phyloP scores from a whole-genome alignment of 1,139 yeast genomes.

The Diutina mesorugosa region DNA sequence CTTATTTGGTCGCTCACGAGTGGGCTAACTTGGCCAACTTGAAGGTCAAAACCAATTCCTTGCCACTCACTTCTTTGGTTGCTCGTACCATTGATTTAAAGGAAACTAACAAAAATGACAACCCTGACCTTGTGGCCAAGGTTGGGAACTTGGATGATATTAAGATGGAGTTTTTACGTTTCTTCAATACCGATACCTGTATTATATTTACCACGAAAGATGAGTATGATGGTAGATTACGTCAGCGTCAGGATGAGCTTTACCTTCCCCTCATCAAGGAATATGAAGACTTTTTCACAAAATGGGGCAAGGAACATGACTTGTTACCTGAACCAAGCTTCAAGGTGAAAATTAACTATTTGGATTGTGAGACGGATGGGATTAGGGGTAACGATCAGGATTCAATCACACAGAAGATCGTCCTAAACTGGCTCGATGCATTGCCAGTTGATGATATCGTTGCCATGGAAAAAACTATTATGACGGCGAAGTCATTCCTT shows the following conservation, averaged over 20 bases:
- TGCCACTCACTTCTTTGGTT: conserved; percentile 80
- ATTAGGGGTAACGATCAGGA: conserved; percentile 69
- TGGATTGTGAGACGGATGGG: conserved; percentile 77
- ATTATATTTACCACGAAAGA: conserved; percentile 69
- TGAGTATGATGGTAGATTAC: conserved; percentile 75
- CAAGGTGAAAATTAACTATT: conserved; percentile 29
- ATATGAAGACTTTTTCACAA: conserved; percentile 50
- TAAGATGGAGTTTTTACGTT: conserved; percentile 49
- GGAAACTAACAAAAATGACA: conserved; percentile 17
- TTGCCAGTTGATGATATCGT: conserved; percentile 69
- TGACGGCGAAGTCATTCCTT: conserved; percentile 75
- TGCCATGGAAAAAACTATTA: conserved; percentile 78
- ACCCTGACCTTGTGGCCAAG: conserved; percentile 37
- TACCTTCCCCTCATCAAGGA: conserved; percentile 64
- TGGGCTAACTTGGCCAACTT: conserved; percentile 70
- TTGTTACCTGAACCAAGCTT: conserved; percentile 17
- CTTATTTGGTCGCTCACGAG: conserved; percentile 71
- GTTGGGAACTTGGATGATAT: conserved; percentile 48
- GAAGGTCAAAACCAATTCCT: conserved; percentile 63
- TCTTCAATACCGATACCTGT: conserved; percentile 87
- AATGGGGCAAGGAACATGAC: conserved; percentile 18
- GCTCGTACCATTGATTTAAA: conserved; percentile 74
- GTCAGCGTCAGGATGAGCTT: conserved; percentile 61
- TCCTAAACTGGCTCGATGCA: conserved; percentile 47
- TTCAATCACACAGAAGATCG: conserved; percentile 47